Evolutionary conservation across 2,329 filamentous ascomycete species (phyloP).

Genomic region (Talaromyces rugulosus): DNA sequence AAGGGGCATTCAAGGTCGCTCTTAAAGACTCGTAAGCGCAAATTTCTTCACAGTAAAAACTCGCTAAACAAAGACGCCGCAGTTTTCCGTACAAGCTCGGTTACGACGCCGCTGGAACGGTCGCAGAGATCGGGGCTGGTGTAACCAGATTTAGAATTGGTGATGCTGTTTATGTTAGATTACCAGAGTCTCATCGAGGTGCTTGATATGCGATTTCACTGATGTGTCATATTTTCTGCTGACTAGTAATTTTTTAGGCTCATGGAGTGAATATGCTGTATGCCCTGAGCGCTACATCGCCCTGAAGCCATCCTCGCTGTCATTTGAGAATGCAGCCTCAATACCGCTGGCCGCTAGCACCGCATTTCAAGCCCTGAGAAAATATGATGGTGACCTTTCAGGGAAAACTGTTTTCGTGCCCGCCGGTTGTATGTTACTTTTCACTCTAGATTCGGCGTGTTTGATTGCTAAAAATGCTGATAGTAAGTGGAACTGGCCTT

Average conservation of each 20-base stretch:
- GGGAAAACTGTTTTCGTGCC: neutral
- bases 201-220: too few species aligned
- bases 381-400: neutral
- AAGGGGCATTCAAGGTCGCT: neutral
- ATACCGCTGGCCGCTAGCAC: neutral
- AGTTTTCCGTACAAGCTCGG: neutral
- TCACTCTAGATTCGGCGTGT: neutral
- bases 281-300: neutral
- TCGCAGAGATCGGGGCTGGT: neutral
- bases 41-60: too few species aligned
- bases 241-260: neutral
- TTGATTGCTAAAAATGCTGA: neutral
- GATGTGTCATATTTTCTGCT: neutral
- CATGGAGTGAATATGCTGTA: neutral
- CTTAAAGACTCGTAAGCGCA: too few species aligned
- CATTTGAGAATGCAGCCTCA: neutral
- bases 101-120: neutral
- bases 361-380: neutral
- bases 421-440: neutral
- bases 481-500: neutral
- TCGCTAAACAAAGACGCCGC: neutral
- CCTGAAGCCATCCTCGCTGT: neutral
- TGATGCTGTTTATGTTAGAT: neutral
- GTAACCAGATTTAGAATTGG: neutral
- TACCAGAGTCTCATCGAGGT: too few species aligned